Evolutionary conservation across 306 rosid genomes (phyloP), one percentile per base, ranked within the genome.

Genomic region (Lablab purpureus): DNA sequence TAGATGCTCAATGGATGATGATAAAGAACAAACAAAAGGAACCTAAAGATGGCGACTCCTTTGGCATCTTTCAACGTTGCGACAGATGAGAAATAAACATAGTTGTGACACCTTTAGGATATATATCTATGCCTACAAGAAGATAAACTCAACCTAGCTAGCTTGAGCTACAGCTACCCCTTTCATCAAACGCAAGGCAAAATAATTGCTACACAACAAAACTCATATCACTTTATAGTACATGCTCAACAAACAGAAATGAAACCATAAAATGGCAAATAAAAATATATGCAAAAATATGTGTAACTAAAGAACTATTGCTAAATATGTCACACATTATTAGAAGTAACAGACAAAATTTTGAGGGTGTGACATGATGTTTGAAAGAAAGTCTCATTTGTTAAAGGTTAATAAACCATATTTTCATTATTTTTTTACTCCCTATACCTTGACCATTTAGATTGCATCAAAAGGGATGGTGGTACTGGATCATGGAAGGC

Each of bases 21-120:
- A 49, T 71, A 74, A 72, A 78, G 79, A 85, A 78, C 30, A 74
- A 74, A 75, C 76, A 85, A 62, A 85, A 74, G 85, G 83, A 81
- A 77, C 83, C 81, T 62, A 74, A 18, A 76, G 83, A 82, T 75
- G 67, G 82, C 12, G 73, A 79, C 74, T 65, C 46, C 56, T 82
- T 74, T 47, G 82, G 88, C 77, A 82, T 85, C 80, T 78, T 47
- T 65, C 70, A 78, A 13, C 67, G 75, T 68, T 40, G 25, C 60
- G 45, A 71, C 36, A 47, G n/a, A 46, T 71, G 72, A 64, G 56
- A 75, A 74, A 51, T 47, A 21, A 10, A 73, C 62, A 63, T 76
- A 45, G 12, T 59, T 56, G 55, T 81, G 67, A 72, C 73, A 80
- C 34, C 34, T 72, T 54, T 17, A 17, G 45, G 51, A 72, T 72